Evolutionary conservation across 139 green algal genomes (phyloP).

Genomic region (Medakamo hakoo): DNA sequence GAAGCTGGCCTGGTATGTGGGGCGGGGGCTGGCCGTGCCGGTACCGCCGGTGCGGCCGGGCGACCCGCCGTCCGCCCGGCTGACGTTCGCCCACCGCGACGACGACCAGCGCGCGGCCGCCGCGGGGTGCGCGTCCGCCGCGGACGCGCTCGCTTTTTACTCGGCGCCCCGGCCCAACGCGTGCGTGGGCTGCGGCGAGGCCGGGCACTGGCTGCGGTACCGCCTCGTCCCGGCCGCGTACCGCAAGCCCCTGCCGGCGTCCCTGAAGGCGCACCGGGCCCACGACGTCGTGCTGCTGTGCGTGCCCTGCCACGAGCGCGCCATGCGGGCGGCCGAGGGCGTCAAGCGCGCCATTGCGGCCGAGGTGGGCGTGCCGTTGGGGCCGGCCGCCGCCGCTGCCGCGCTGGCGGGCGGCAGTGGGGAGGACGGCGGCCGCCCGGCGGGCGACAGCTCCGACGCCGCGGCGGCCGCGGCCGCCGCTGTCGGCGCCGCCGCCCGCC

Average conservation of each 20-base stretch:
- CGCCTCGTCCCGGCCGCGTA: conserved; percentile 61
- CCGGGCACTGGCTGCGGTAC: conserved; percentile 54
- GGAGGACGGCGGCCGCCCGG: not conserved
- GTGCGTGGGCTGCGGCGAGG: conserved; percentile 54
- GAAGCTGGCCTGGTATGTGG: conserved; percentile 44
- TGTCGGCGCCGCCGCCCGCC: conserved; percentile 1
- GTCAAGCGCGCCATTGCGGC: conserved; percentile 38
- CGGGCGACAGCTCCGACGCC: not conserved
- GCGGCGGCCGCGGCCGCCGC: not conserved
- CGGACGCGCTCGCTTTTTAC: too few relatives aligned
- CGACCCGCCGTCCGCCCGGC: conserved; percentile 38
- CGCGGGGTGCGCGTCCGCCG: too few relatives aligned
- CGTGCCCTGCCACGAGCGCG: conserved; percentile 35
- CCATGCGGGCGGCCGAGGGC: conserved; percentile 30
- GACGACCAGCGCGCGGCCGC: conserved; percentile 35
- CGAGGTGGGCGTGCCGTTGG: conserved; percentile 41
- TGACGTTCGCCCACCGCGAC: conserved; percentile 60
- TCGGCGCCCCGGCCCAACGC: conserved; percentile 34
- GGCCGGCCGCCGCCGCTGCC: not conserved
- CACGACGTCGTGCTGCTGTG: conserved; percentile 78
- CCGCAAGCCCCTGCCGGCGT: conserved; percentile 39
- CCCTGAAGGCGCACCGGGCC: conserved; percentile 54
- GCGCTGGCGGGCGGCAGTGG: not conserved
- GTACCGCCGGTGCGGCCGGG: conserved; percentile 9
- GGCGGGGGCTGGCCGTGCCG: conserved; percentile 29